Evolutionary conservation across 1,284 basidiomycete genomes (phyloP).

Genomic region (Trametes polyzona): DNA sequence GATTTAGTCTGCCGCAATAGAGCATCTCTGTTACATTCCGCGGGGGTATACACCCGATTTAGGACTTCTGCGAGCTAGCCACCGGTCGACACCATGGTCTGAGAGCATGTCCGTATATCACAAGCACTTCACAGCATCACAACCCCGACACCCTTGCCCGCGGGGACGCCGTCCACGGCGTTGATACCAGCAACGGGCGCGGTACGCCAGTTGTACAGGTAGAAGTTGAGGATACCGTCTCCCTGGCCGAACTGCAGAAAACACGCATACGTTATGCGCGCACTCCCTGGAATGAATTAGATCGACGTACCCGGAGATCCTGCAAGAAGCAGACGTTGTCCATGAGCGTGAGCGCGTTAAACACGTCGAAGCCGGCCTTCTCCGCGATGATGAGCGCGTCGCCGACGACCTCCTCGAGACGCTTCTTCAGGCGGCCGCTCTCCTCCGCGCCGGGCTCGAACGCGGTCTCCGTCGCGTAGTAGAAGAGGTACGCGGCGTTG

Average conservation of each 20-base stretch:
- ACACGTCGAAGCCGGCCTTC: slow-evolving; percentile 90
- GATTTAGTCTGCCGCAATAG: slow-evolving; percentile 15
- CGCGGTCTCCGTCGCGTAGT: slow-evolving; percentile 78
- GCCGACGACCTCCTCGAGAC: slow-evolving; percentile 74
- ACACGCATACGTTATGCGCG: neutral
- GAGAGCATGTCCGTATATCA: neutral
- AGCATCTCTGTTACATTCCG: slow-evolving; percentile 12
- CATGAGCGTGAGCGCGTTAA: slow-evolving; percentile 95
- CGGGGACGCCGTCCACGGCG: slow-evolving; percentile 49
- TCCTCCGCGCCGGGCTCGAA: slow-evolving; percentile 63
- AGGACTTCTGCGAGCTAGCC: neutral
- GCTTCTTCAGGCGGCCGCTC: slow-evolving; percentile 64
- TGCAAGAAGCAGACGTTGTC: slow-evolving; percentile 87
- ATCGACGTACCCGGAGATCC: slow-evolving; percentile 72
- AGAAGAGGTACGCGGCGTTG: slow-evolving; percentile 93
- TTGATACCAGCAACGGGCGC: slow-evolving; percentile 72
- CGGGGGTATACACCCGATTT: neutral
- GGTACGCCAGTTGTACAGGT: slow-evolving; percentile 95
- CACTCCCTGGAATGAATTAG: neutral
- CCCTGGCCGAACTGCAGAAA: slow-evolving; percentile 81
- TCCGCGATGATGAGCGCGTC: slow-evolving; percentile 85
- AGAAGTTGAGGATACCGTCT: slow-evolving; percentile 89
- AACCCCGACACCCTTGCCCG: slow-evolving; percentile 78
- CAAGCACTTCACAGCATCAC: slow-evolving; percentile 65
- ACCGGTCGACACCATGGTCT: neutral